Evolutionary conservation across 2,329 filamentous ascomycete species (phyloP).

Genomic region (Alternaria alternata): DNA sequence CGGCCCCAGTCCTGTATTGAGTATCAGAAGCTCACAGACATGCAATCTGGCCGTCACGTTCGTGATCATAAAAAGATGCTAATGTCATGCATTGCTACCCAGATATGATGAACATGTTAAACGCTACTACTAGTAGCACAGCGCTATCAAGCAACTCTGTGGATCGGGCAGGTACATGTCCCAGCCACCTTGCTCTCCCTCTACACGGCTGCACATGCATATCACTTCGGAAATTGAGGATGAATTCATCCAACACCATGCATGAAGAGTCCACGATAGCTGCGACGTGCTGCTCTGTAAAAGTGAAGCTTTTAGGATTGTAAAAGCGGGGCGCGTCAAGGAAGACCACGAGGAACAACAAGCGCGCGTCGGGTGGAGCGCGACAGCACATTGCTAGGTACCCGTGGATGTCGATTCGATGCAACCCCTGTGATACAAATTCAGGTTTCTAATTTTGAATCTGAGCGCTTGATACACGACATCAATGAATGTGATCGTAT

Average conservation of each 20-base stretch:
- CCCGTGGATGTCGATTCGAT: not conserved
- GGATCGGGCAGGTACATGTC: not conserved
- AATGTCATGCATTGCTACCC: not conserved
- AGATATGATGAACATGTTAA: not conserved
- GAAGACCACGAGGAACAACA: slow-evolving; percentile 1
- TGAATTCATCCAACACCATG: not conserved
- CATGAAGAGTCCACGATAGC: not conserved
- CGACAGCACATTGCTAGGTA: slow-evolving; percentile 5
- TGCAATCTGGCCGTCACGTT: not conserved
- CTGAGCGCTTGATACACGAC: not conserved
- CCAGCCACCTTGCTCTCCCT: not conserved
- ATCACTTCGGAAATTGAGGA: not conserved
- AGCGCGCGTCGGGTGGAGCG: not conserved
- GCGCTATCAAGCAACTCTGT: not conserved
- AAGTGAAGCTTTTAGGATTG: not conserved
- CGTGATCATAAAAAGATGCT: not conserved
- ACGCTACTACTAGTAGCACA: not conserved
- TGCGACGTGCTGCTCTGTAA: not conserved
- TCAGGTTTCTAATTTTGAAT: slow-evolving; percentile 2
- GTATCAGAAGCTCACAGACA: not conserved
- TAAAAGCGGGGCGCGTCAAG: slow-evolving; percentile 1
- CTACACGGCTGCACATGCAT: not conserved
- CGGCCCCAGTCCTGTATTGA: not conserved
- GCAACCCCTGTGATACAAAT: not conserved
- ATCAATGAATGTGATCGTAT: slow-evolving; percentile 1